Evolutionary conservation across 352 stramenopile genomes (phyloP), one percentile per base, ranked within the genome.

Genomic region (Hyaloperonospora arabidopsidis): DNA sequence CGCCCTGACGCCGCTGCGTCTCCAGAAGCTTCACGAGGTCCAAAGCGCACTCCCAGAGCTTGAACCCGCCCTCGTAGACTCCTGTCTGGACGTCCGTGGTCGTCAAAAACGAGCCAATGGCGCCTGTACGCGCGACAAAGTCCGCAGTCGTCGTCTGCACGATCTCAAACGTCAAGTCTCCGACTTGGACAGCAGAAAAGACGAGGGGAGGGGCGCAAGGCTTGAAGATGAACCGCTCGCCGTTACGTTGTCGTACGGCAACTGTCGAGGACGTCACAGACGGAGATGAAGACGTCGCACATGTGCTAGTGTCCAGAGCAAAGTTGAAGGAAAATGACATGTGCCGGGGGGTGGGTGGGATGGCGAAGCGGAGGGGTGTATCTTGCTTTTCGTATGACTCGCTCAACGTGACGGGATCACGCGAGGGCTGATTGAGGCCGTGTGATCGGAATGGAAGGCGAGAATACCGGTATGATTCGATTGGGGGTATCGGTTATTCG

Each of bases 41-140:
- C 39, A 93, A 49, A 0, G 84, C 72, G 49, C 81, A 86, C 55
- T 93, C 84, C 84, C 84, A 93, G 11, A 93, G 65, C 63, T 93
- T 93, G 60, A 93, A 92, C 18, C 84, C 84, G 28, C 83, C 84
- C 70, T 93, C 84, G 49, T 93, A 93, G 22, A 93, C 79, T 39
- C 81, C 81, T 8, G 72, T 76, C 48, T 91, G 59, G n/a, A 93
- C 61, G 45, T 93, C 84, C 0, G 79, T 89, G 4, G 78, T 84
- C 23, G 65, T 86, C 34, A 93, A 51, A 7, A 91, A 80, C 8
- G 70, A 74, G 49, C 66, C 65, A 21, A 93, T 88, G 15, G 60
- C 59, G 38, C 81, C 83, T 7, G 77, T 89, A 19, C 65, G 67
- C 8, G 63, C 57, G 29, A 81, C 54, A 47, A 88, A 88, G 22